phyloP scores from a whole-genome alignment of 1,139 yeast species.

The Blastobotrys ciferrii region DNA sequence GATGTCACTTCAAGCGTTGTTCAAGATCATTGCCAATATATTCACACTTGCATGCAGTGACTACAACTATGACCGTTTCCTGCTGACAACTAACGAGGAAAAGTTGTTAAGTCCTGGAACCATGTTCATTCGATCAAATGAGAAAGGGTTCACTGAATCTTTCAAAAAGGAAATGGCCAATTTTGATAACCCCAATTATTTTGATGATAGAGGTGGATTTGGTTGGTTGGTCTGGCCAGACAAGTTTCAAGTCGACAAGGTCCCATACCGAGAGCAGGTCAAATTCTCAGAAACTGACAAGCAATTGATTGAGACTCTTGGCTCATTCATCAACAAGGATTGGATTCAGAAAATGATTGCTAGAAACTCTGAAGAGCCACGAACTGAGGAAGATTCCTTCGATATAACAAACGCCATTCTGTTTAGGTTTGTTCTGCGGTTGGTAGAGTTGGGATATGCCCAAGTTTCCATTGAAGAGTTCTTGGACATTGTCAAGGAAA shows the following conservation, averaged over 20 bases:
- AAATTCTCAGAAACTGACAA: conserved; percentile 43
- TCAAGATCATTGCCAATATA: conserved; percentile 54
- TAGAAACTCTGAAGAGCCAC: conserved; percentile 42
- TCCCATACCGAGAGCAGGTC: conserved; percentile 33
- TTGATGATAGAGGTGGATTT: conserved; percentile 46
- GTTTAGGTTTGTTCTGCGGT: conserved; percentile 26
- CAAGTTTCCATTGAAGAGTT: conserved; percentile 27
- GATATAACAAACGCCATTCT: conserved; percentile 30
- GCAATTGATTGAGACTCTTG: conserved; percentile 46
- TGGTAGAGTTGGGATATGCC: conserved; percentile 28
- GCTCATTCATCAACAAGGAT: conserved; percentile 47
- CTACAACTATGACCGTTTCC: conserved; percentile 41
- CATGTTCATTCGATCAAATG: conserved; percentile 45
- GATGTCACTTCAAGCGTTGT: conserved; percentile 60
- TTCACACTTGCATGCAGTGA: conserved; percentile 52
- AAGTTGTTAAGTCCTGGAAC: conserved; percentile 43
- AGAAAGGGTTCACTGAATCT: conserved; percentile 38
- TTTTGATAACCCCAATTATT: conserved; percentile 28
- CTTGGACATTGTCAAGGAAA: conserved; percentile 19
- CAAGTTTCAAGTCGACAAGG: conserved; percentile 48
- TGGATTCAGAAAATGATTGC: conserved; percentile 60
- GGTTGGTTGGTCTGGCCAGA: conserved; percentile 87
- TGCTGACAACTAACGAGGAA: conserved; percentile 36
- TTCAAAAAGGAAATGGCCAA: conserved; percentile 59
- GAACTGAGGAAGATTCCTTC: conserved; percentile 34